Percentiles rank a stretch among this genome's conserved stretches.
Conservation (phyloP, 495 filamentous ascomycete genomes). For the Penicillium coprophilum region DNA sequence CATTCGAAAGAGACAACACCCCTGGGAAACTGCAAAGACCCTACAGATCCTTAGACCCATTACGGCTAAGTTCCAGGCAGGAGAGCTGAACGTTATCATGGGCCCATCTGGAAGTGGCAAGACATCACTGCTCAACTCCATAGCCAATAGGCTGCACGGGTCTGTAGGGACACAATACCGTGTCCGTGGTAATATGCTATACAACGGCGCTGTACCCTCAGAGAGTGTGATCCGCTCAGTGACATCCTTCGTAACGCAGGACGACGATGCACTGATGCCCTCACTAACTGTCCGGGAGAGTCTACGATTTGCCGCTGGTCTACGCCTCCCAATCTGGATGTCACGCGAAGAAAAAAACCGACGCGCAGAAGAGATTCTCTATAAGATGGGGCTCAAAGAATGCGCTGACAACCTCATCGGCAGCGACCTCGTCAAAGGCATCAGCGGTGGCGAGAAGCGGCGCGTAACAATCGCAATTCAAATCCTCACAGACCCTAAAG, state of each 20-base stretch:
- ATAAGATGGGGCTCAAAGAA: conserved; percentile 74
- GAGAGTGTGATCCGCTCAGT: conserved; percentile 64
- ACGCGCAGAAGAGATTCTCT: conserved; percentile 66
- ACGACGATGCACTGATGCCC: conserved; percentile 70
- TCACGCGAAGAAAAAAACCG: conserved; percentile 59
- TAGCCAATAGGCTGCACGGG: conserved; percentile 61
- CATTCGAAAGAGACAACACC: conserved; percentile 56
- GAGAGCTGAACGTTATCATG: conserved; percentile 72
- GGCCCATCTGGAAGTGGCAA: conserved; percentile 75
- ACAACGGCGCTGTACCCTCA: conserved; percentile 66
- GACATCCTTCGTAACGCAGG: conserved; percentile 73
- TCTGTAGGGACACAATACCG: conserved; percentile 55
- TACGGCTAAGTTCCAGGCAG: conserved; percentile 59
- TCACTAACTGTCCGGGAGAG: conserved; percentile 76
- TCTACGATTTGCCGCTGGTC: conserved; percentile 62
- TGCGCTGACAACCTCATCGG: conserved; percentile 74
- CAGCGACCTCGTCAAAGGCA: conserved; percentile 68
- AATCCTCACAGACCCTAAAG: conserved; percentile 68
- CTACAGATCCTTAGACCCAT: conserved; percentile 64
- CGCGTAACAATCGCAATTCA: conserved; percentile 74
- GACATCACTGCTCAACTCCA: conserved; percentile 66
- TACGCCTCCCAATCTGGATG: conserved; percentile 69
- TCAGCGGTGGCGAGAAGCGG: conserved; percentile 75
- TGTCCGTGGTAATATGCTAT: conserved; percentile 57
- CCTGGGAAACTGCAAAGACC: conserved; percentile 43